Evolutionary conservation across 139 green algal species (phyloP), one percentile per base, ranked within the genome.

Genomic region (Yamagishiella unicocca): DNA sequence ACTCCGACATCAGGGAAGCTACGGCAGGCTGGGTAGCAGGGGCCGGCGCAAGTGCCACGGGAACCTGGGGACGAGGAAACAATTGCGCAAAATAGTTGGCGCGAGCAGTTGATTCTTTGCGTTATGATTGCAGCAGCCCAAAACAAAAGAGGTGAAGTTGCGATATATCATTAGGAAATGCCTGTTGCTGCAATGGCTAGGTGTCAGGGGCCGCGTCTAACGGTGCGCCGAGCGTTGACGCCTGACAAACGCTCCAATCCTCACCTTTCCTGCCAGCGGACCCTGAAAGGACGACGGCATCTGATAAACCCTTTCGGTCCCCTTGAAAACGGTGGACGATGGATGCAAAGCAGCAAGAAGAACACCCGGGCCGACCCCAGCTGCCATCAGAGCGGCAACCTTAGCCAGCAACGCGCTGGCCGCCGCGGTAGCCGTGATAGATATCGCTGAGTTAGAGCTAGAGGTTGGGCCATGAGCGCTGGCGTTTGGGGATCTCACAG

Each of bases 361-460:
- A 27, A 45, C 25, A 22, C 8, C 29, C 71, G 71, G 64, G 24
- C n/a, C 38, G 2, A 55, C 43, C 27, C 72, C 42, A n/a, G 43
- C 43, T 25, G 72, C 72, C 25, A 80, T 45, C 27, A 80, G 45
- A 19, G 72, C 72, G 7, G 72, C 22, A 29, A 80, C 43, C 72
- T 80, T 80, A 3, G 72, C 72, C 42, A 80, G 40, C 2, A 80
- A 12, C 31, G 72, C 43, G 43, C 72, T 42, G 9, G 72, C 72
- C 22, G 72, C 72, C 72, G 25, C 72, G 8, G 27, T 46, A 45
- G 43, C 72, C 7, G 29, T 64, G 29, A 80, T 42, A 7, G 42
- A 80, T 27, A 64, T 22, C 21, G 70, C 70, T 53, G 70, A 33
- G 1, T 38, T 43, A 24, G 66, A 33, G 19, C 19, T 66, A 24